Conservation (phyloP, 1,284 basidiomycete species). For the Trichosporon ovoides region DNA sequence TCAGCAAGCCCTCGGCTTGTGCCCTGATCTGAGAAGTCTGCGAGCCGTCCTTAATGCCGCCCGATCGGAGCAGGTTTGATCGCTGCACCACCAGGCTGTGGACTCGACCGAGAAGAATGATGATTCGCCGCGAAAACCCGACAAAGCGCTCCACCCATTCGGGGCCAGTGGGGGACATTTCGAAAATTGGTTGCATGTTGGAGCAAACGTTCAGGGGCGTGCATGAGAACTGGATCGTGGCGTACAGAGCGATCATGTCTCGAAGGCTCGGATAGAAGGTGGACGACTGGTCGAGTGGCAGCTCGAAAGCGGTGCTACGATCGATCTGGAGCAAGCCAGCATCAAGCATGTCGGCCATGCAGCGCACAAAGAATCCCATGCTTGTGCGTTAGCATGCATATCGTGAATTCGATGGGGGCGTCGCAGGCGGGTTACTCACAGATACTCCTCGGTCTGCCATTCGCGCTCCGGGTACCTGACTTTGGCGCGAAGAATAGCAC, state of each 20-base stretch:
- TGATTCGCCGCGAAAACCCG: constrained; percentile 19
- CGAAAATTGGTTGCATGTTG: constrained; percentile 7
- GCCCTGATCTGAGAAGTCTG: constrained; percentile 7
- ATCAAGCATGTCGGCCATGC: constrained; percentile 26
- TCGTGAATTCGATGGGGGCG: no score
- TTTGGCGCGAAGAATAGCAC: constrained; percentile 18
- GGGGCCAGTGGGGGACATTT: constrained; percentile 5
- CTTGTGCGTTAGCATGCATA: background rate
- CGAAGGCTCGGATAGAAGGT: constrained; percentile 15
- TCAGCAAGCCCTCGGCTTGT: constrained; percentile 12
- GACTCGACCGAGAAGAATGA: constrained; percentile 17
- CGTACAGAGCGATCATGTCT: constrained; percentile 23
- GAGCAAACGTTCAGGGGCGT: constrained; percentile 6
- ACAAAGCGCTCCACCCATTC: constrained; percentile 27
- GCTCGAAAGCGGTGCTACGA: constrained; percentile 12
- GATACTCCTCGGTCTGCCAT: constrained; percentile 24
- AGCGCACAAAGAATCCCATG: constrained; percentile 24
- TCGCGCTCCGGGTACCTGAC: constrained; percentile 13
- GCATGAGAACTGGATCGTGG: constrained; percentile 15
- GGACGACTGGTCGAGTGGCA: constrained; percentile 5
- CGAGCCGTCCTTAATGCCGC: background rate
- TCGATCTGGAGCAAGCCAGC: constrained; percentile 14
- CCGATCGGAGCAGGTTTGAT: constrained; percentile 9
- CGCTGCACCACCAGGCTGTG: constrained; percentile 18
- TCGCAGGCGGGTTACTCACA: constrained; percentile 4